Evolutionary conservation across 768 basidiomycete genomes (phyloP).

Genomic region (Dacryopinax primogenitus): DNA sequence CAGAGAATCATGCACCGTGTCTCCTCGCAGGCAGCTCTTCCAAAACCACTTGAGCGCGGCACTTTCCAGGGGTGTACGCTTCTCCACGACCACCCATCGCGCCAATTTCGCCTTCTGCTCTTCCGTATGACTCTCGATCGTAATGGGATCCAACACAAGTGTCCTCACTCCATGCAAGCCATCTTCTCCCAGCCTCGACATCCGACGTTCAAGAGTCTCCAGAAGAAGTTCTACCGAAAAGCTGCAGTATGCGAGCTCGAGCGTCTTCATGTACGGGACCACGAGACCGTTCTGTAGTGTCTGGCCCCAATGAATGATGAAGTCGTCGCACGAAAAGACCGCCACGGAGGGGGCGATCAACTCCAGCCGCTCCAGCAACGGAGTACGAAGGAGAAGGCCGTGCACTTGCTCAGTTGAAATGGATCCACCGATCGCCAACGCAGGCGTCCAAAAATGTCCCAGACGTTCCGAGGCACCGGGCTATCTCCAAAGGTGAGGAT

Average conservation of each 20-base stretch:
- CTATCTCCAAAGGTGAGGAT: not conserved
- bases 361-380: not conserved
- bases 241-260: not conserved
- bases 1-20: too few relatives aligned
- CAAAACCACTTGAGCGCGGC: too few relatives aligned
- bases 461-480: not conserved
- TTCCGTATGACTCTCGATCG: not conserved
- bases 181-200: not conserved
- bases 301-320: not conserved
- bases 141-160: not conserved
- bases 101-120: too few relatives aligned
- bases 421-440: not conserved
- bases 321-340: not conserved
- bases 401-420: not conserved
- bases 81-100: too few relatives aligned
- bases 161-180: not conserved
- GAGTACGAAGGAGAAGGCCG: not conserved
- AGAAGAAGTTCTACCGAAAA: not conserved
- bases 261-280: not conserved
- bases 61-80: too few relatives aligned
- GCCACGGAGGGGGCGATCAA: not conserved
- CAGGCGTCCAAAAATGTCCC: not conserved
- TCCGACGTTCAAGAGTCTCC: not conserved
- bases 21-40: too few relatives aligned
- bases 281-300: not conserved